Percentiles rank a stretch among this genome's conserved stretches.
Evolutionary conservation across 2,329 filamentous ascomycete species (phyloP).

Genomic region (Colletotrichum salicis): DNA sequence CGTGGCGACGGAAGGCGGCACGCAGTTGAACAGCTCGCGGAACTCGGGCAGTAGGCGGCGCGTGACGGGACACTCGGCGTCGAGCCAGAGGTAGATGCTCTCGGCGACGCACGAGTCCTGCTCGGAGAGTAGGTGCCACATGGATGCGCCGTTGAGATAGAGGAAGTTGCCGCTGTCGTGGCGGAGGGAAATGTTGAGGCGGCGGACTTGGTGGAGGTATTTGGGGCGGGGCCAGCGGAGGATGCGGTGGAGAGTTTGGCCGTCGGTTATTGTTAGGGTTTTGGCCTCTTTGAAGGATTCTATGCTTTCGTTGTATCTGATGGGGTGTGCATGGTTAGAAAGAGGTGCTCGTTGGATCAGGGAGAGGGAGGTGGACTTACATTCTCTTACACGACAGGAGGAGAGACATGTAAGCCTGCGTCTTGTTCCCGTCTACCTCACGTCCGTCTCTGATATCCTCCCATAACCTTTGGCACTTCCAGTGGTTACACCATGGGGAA

Average conservation of each 20-base stretch:
- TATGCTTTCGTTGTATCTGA: slow-evolving; percentile 29
- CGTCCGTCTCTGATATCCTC: slow-evolving; percentile 20
- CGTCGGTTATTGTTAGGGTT: slow-evolving; percentile 32
- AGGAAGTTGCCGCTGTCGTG: slow-evolving; percentile 34
- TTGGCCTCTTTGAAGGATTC: slow-evolving; percentile 19
- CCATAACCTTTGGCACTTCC: slow-evolving; percentile 33
- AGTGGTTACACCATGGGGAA: slow-evolving; percentile 37
- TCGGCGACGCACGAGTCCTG: not conserved
- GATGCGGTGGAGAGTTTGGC: slow-evolving; percentile 24
- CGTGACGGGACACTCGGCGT: slow-evolving; percentile 33
- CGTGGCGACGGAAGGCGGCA: slow-evolving; percentile 6
- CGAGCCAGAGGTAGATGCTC: slow-evolving; percentile 34
- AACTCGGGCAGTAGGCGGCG: slow-evolving; percentile 35
- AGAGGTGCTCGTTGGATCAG: not conserved
- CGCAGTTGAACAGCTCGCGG: slow-evolving; percentile 17
- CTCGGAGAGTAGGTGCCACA: slow-evolving; percentile 29
- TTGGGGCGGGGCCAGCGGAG: not conserved
- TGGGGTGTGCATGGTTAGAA: not conserved
- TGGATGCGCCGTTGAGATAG: slow-evolving; percentile 21
- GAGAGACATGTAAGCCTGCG: slow-evolving; percentile 22
- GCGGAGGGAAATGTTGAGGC: slow-evolving; percentile 35
- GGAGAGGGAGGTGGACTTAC: slow-evolving; percentile 7
- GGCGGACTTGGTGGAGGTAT: not conserved
- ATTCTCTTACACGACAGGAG: slow-evolving; percentile 33
- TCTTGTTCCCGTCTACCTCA: slow-evolving; percentile 1